These are phyloP conservation scores for Fusarium nematophilum DNA, from an alignment of 2,329 filamentous ascomycete species.

Conservation along the genomic window DNA sequence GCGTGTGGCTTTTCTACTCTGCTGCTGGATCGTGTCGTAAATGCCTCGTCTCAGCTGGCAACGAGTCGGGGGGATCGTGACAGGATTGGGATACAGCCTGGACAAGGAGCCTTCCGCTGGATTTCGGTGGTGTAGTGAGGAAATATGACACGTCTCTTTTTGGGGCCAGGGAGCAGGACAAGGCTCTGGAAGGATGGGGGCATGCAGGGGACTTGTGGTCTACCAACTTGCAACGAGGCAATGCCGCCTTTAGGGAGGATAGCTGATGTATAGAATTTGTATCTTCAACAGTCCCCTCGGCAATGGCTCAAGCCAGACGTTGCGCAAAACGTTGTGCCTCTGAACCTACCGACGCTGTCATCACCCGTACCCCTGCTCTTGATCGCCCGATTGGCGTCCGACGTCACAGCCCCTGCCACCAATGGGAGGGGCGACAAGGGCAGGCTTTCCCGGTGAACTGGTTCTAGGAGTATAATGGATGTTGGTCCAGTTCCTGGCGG, in stretches of 20 bases:
- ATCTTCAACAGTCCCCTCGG: neutral
- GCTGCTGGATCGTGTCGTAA: neutral
- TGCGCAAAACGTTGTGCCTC: too few relatives aligned
- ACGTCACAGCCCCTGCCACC: neutral
- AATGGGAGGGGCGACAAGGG: too few relatives aligned
- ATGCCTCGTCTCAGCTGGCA: neutral
- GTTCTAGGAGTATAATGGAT: neutral
- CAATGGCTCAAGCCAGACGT: neutral
- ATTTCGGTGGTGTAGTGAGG: neutral
- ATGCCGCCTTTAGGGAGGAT: neutral
- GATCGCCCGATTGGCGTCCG: neutral
- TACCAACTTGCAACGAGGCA: neutral
- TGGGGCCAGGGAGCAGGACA: neutral
- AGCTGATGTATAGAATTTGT: neutral
- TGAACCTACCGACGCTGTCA: neutral
- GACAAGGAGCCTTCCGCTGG: too few relatives aligned
- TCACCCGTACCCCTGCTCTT: slow-evolving; percentile 2
- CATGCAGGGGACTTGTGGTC: neutral
- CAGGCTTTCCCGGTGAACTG: neutral
- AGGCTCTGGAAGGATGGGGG: neutral
- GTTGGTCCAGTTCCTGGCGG: neutral
- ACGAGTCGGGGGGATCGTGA: too few relatives aligned
- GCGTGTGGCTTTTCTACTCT: neutral
- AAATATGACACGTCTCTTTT: neutral
- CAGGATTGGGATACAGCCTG: too few relatives aligned